Base-by-base conservation (phyloP, 2,329 filamentous ascomycete genomes). In the Gaeumannomyces sp. region DNA sequence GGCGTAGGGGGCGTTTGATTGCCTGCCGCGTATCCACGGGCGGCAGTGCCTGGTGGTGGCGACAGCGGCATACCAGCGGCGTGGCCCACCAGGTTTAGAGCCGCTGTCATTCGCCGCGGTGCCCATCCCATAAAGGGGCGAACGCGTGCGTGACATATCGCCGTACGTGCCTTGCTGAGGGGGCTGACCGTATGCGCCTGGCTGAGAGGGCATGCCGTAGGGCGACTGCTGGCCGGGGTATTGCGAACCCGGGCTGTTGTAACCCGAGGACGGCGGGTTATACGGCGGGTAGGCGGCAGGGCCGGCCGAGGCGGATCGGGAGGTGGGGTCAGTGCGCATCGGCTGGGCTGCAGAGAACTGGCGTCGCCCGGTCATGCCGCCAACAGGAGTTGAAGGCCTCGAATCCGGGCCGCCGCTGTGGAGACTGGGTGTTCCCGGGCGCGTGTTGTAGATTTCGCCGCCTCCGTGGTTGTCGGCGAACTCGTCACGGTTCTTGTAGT, bases 401-500 rank as follows among this genome's bases (percentile, higher is more conserved):
- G 83, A 85, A 38, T 73, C 71, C 22, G 78, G 79, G 3, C 74
- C 77, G 66, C 76, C 80, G 58, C 69, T 68, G 61, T 80, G 76
- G 0, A 64, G 28, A 16, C 62, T 64, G 6, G 88, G 88, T 0
- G 88, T 90, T 25, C 82, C 85, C 0, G 88, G 84, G 1, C 89
- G 81, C 22, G 79, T 81, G 3, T 89, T 89, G 67, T 85, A 89
- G 8, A 89, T 79, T 38, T 86, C 84, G 28, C 90, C 90, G 6
- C 90, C 93, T n/a, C 92, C 92, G 69, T 93, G 90, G 64, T 95
- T 91, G 14, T 93, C 89, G 1, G 88, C 87, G 76, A 98, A 97
- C 70, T 97, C 94, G 2, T 91, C 85, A 1, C 92, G 84, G 75
- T 97, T 89, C 77, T 96, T 97, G 82, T 89, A 98, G 77, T 92